A percentile compares a stretch with the other conserved stretches of the same genome.
phyloP scores from a whole-genome alignment of 2,329 filamentous ascomycete genomes.

The Xylariaceae sp. region DNA sequence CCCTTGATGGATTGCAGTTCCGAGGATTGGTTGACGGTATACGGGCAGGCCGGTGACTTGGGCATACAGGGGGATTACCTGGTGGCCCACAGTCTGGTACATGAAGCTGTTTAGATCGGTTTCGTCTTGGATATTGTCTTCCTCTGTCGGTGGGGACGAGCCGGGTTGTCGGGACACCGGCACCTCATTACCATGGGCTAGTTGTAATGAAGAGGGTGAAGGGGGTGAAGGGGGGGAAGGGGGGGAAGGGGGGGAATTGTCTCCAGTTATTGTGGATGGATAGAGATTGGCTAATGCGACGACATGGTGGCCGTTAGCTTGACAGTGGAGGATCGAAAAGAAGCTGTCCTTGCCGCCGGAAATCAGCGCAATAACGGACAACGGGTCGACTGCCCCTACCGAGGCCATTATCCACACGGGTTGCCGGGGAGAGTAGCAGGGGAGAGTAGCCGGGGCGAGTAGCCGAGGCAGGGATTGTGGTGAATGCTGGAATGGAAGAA shows the following conservation, averaged over 20 bases:
- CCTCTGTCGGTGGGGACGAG: constrained; percentile 8
- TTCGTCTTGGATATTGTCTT: constrained; percentile 27
- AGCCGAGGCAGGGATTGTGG: constrained; percentile 6
- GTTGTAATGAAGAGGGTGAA: not conserved
- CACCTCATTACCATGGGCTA: not conserved
- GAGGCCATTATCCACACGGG: constrained; percentile 28
- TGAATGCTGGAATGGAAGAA: not conserved
- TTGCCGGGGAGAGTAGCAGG: not conserved
- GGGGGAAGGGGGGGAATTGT: not conserved
- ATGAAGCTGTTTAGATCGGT: constrained; percentile 91
- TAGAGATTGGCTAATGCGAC: constrained; percentile 87
- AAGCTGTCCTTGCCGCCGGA: constrained; percentile 98
- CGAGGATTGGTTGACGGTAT: constrained; percentile 72
- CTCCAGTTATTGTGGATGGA: constrained; percentile 33
- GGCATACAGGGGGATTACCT: constrained; percentile 78
- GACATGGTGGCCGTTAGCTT: constrained; percentile 76
- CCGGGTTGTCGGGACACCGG: constrained; percentile 9
- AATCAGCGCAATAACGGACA: constrained; percentile 84
- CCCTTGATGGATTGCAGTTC: constrained; percentile 62
- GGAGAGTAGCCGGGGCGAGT: not conserved
- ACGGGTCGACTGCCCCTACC: constrained; percentile 32
- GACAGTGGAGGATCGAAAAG: constrained; percentile 85
- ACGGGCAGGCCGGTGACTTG: constrained; percentile 73
- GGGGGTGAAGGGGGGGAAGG: not conserved
- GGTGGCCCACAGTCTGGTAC: constrained; percentile 96